These are phyloP conservation scores for Chaetoceros tenuissimus DNA, from an alignment of 108 stramenopile genomes.

Conservation along the genomic window DNA sequence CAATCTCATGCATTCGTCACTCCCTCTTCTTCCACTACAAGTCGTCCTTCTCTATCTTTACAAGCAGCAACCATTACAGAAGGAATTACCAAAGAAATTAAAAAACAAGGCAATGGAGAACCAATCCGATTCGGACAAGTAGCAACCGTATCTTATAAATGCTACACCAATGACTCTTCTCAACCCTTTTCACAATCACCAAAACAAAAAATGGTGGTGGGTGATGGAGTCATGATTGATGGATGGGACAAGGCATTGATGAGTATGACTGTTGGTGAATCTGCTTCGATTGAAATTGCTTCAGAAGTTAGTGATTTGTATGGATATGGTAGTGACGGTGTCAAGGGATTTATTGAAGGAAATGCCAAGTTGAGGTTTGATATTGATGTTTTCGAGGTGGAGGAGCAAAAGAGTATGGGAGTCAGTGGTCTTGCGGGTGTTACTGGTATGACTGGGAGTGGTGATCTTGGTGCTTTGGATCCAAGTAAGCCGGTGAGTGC, in stretches of 20 bases:
- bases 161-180: background rate
- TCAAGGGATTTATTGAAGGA: conserved; percentile 53
- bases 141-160: background rate
- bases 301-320: conserved; percentile 40
- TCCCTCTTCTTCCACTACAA: no score
- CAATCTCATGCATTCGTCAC: no score
- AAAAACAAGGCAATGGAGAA: background rate
- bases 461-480: background rate
- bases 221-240: conserved; percentile 67
- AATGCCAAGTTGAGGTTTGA: conserved; percentile 54
- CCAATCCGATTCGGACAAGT: background rate
- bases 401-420: conserved; percentile 22
- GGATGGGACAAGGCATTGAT: conserved; percentile 70
- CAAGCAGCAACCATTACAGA: background rate
- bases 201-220: conserved; percentile 17
- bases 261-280: conserved; percentile 69
- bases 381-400: conserved; percentile 46
- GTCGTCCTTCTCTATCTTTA: no score
- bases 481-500: conserved; percentile 4
- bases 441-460: background rate
- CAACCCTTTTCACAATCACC: background rate
- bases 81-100: background rate
- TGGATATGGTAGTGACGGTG: conserved; percentile 60
- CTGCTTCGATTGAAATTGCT: conserved; percentile 42
- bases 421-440: background rate